A percentile compares a stretch with the other conserved stretches of the same genome.
phyloP scores from a whole-genome alignment of 169 alveolate genomes.

The Plasmodium malariae region DNA sequence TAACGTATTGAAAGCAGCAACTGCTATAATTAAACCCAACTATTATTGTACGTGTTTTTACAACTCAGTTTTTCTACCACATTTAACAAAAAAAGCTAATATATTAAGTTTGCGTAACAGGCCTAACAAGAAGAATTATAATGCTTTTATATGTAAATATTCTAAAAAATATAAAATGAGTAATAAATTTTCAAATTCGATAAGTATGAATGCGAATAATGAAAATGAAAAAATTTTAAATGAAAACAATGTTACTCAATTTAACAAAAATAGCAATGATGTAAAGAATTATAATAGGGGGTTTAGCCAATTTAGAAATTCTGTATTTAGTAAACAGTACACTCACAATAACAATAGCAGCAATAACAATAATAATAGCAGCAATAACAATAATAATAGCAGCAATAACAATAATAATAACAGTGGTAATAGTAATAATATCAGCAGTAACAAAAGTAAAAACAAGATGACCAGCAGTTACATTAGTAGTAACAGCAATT shows the following conservation, averaged over 20 bases:
- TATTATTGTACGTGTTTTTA: slow-evolving; percentile 13
- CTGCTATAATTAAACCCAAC: slow-evolving; percentile 16
- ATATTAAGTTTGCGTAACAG: slow-evolving; percentile 25
- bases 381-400: background rate
- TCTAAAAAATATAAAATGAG: slow-evolving; percentile 60
- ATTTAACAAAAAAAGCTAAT: slow-evolving; percentile 7
- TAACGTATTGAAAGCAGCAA: slow-evolving; percentile 45
- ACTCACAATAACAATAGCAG: slow-evolving; percentile 2
- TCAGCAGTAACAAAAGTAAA: background rate
- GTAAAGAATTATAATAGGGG: slow-evolving; percentile 17
- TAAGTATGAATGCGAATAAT: slow-evolving; percentile 61
- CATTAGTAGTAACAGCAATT: slow-evolving; percentile 5
- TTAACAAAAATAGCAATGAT: slow-evolving; percentile 52
- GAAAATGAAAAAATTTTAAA: slow-evolving; percentile 53
- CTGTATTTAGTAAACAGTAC: slow-evolving; percentile 31
- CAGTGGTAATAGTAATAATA: background rate
- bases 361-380: background rate
- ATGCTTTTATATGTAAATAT: slow-evolving; percentile 50
- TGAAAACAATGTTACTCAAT: slow-evolving; percentile 26
- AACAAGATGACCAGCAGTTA: background rate
- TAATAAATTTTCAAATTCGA: slow-evolving; percentile 46
- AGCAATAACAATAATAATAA: background rate
- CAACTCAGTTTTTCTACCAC: background rate
- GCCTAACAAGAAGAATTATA: slow-evolving; percentile 43
- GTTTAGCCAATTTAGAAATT: slow-evolving; percentile 39